Evolutionary conservation across 2,329 filamentous ascomycete genomes (phyloP).

Genomic region (Fusarium incarnatum): DNA sequence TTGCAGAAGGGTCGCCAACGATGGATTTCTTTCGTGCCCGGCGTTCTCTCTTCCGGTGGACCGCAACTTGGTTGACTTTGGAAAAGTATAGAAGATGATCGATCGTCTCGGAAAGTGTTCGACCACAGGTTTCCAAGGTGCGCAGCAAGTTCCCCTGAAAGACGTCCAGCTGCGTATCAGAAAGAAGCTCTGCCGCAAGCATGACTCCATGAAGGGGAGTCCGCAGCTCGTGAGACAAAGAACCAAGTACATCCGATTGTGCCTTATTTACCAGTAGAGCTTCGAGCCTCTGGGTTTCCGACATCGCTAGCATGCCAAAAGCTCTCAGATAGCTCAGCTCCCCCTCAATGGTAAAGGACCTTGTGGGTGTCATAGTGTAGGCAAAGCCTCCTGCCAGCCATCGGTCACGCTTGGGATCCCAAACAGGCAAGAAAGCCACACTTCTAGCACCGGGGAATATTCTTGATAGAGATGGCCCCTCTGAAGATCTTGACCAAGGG

Average conservation of each 20-base stretch:
- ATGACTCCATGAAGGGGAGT: slow-evolving; percentile 71
- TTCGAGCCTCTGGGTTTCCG: slow-evolving; percentile 63
- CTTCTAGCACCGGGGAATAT: slow-evolving; percentile 59
- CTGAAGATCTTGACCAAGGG: slow-evolving; percentile 12
- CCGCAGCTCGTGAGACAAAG: slow-evolving; percentile 70
- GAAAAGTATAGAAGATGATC: slow-evolving; percentile 65
- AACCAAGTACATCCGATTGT: slow-evolving; percentile 69
- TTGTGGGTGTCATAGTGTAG: slow-evolving; percentile 59
- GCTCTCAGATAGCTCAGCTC: slow-evolving; percentile 64
- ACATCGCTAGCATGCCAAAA: slow-evolving; percentile 67
- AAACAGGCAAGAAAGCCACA: slow-evolving; percentile 61
- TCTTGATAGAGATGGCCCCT: slow-evolving; percentile 42
- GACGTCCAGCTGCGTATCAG: slow-evolving; percentile 61
- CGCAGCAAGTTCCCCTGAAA: slow-evolving; percentile 61
- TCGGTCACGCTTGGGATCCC: slow-evolving; percentile 58
- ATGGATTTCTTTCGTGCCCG: slow-evolving; percentile 20
- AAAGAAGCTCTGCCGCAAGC: slow-evolving; percentile 64
- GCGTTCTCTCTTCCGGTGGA: slow-evolving; percentile 25
- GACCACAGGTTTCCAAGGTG: slow-evolving; percentile 63
- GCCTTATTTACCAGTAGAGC: slow-evolving; percentile 56
- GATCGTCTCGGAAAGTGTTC: slow-evolving; percentile 64
- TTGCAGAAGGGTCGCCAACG: slow-evolving; percentile 7
- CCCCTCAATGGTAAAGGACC: slow-evolving; percentile 58
- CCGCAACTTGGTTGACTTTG: slow-evolving; percentile 60
- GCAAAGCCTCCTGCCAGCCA: slow-evolving; percentile 63